Evolutionary conservation across 192 early-diverging fungal genomes (phyloP).

Genomic region (Geranomyces michiganensis): DNA sequence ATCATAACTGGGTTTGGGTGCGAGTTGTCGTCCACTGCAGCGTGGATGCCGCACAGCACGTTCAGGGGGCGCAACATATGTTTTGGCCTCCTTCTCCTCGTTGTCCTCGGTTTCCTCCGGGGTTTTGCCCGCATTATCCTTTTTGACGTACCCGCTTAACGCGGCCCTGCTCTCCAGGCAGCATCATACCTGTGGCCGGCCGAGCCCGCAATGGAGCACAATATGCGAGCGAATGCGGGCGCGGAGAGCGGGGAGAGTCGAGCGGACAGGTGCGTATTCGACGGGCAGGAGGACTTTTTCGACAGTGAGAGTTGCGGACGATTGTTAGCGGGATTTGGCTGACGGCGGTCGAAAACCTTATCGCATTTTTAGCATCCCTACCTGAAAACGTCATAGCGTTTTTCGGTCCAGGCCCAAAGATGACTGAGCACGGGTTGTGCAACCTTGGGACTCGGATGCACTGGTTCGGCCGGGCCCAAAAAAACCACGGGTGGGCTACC

Average conservation of each 20-base stretch:
- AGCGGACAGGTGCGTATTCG: conserved; percentile 5
- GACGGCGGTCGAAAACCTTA: no score
- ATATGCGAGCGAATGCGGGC: background rate
- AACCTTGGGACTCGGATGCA: no score
- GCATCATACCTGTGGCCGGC: background rate
- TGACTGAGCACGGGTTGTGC: no score
- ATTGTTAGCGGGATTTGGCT: no score
- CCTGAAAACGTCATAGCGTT: no score
- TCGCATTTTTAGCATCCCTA: no score
- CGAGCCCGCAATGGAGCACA: background rate
- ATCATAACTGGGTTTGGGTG: background rate
- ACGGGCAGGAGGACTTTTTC: conserved; percentile 1
- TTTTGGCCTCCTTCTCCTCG: background rate
- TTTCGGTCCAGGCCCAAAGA: no score
- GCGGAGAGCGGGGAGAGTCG: background rate
- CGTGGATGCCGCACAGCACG: no score
- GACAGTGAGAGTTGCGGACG: no score
- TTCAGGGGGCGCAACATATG: no score
- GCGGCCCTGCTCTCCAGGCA: background rate
- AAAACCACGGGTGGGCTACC: no score
- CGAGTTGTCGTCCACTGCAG: background rate
- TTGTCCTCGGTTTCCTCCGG: background rate
- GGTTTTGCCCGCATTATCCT: background rate
- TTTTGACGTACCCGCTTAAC: background rate
- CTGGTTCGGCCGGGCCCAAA: no score